Conservation (phyloP, 129 eudicot species). For the Erigeron canadensis region DNA sequence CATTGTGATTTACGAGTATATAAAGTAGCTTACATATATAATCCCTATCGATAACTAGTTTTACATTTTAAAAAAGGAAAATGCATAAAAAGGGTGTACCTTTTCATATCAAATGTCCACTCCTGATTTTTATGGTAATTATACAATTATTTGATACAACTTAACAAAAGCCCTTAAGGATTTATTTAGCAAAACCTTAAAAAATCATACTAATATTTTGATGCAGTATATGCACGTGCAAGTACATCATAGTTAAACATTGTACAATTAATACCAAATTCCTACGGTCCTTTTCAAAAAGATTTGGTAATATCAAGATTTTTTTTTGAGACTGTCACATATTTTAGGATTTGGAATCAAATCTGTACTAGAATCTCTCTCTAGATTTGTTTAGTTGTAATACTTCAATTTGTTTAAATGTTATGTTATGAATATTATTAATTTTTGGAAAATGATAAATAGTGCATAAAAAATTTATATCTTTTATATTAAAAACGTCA, state of each 20-base stretch:
- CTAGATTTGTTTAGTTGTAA: background rate
- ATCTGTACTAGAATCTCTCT: slow-evolving; percentile 8
- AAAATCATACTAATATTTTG: slow-evolving; percentile 2
- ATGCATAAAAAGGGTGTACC: too few species aligned
- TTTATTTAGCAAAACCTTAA: too few species aligned
- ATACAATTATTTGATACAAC: too few species aligned
- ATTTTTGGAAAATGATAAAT: too few species aligned
- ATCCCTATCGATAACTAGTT: too few species aligned
- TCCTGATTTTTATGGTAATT: too few species aligned
- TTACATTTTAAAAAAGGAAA: too few species aligned
- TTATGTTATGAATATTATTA: too few species aligned
- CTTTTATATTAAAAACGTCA: too few species aligned
- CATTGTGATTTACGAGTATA: background rate
- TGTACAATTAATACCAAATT: slow-evolving; percentile 23
- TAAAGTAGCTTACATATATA: background rate
- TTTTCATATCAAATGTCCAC: too few species aligned
- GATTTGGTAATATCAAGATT: background rate
- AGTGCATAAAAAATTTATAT: too few species aligned
- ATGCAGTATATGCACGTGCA: slow-evolving; percentile 18
- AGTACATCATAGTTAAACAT: slow-evolving; percentile 7
- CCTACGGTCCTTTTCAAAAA: background rate
- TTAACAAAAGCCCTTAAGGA: too few species aligned
- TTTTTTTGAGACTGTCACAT: background rate
- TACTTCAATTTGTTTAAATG: background rate
- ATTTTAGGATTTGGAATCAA: slow-evolving; percentile 6